Base-by-base conservation (phyloP, 108 stramenopile genomes). In the Fistulifera solaris region DNA sequence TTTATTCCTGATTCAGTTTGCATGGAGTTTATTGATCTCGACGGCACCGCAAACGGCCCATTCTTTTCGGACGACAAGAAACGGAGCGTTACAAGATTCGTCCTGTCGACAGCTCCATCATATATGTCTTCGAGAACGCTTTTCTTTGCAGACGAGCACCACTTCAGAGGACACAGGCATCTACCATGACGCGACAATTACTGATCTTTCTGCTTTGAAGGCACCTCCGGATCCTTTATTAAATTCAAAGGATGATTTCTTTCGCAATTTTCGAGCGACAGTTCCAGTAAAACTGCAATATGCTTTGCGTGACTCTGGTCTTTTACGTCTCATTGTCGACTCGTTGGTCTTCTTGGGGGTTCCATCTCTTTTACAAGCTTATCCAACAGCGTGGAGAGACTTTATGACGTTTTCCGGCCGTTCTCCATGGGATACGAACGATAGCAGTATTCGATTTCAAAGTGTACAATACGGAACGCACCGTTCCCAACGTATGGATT, bases 231-330 rank as follows among this genome's bases (percentile, higher is more conserved):
- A 35, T 35, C 31, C 31, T 35, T 35, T 35, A 8, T 8, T 6
- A 8, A 35, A 35, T 35, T 3, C 31, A 3, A 35, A 35, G 6
- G 31, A 35, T 35, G 31, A 35, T 35, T 35, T 35, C 31, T 54
- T 54, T 44, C 56, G 41, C 15, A 19, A 42, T 7, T 44, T 19
- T 40, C 56, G 56, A 2, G n/a, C 40, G 22, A 57, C 10, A 24
- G 10, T 42, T 17, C 56, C 42, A 1, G 22, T 44, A 4, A 40
- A 18, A 6, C 24, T 57, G 43, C 56, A 57, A 27, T 24, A 23
- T 18, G 43, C 2, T 2, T 23, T 57, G 25, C 40, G 56, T 15
- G 56, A 57, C 24, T 57, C 56, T 8, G 56, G 56, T 10, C 15
- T 23, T 2, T 40, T 57, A 11, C 40, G 56, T n/a, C 3, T 25